Percentiles rank a stretch among this genome's conserved stretches.
phyloP scores from a whole-genome alignment of 2,329 filamentous ascomycete species.

The Stemphylium beticola region DNA sequence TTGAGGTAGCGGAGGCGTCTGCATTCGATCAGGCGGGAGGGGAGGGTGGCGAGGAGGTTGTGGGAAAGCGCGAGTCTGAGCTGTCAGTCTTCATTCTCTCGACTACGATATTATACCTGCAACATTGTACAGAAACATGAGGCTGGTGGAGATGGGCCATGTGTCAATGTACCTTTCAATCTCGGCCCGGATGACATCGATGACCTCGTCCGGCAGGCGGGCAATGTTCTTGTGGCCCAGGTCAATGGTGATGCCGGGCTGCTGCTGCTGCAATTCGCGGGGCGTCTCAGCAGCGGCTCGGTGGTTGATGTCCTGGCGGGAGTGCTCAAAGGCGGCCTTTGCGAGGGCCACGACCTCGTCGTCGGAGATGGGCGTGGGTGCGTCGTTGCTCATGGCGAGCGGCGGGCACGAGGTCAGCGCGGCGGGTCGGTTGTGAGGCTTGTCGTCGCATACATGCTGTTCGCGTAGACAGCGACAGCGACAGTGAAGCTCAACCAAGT shows the following conservation, averaged over 20 bases:
- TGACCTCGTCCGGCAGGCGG: slow-evolving; percentile 73
- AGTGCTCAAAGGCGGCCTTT: slow-evolving; percentile 70
- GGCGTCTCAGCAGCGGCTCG: slow-evolving; percentile 61
- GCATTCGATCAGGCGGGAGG: slow-evolving; percentile 74
- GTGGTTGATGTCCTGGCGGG: slow-evolving; percentile 67
- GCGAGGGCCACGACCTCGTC: slow-evolving; percentile 70
- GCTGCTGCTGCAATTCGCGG: slow-evolving; percentile 62
- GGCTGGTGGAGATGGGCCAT: neutral
- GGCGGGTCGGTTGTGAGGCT: slow-evolving; percentile 4
- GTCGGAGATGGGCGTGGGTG: slow-evolving; percentile 59
- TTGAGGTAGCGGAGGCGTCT: slow-evolving; percentile 80
- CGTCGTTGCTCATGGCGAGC: slow-evolving; percentile 49
- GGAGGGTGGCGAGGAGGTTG: slow-evolving; percentile 74
- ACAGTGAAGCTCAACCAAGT: slow-evolving; percentile 10
- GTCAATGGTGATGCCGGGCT: slow-evolving; percentile 78
- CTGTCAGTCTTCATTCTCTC: neutral
- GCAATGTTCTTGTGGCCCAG: slow-evolving; percentile 77
- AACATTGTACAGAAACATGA: neutral
- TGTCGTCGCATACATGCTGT: slow-evolving; percentile 17
- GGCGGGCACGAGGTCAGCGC: slow-evolving; percentile 15
- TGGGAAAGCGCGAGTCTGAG: slow-evolving; percentile 79
- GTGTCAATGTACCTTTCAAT: slow-evolving; percentile 66
- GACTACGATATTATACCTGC: neutral
- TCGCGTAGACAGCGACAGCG: slow-evolving; percentile 8
- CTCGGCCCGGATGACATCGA: slow-evolving; percentile 76